These are phyloP conservation scores for Kernera saxatilis DNA, from an alignment of 345 rosid species.

Conservation along the genomic window DNA sequence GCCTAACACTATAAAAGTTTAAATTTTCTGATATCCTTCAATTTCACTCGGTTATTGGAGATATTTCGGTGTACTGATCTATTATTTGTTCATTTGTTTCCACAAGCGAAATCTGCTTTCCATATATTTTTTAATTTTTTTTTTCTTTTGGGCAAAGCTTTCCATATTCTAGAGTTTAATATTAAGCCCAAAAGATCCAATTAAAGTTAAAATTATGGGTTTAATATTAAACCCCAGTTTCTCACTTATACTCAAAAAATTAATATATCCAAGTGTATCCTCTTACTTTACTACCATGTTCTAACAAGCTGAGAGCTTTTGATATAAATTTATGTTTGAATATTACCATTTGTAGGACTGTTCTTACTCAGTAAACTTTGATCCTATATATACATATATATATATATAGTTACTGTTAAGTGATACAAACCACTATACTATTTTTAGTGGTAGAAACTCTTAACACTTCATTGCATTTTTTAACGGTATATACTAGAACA, in stretches of 20 bases:
- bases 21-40: neutral
- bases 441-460: neutral
- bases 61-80: neutral
- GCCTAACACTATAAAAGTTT: neutral
- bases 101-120: neutral
- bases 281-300: conserved; percentile 1
- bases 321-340: neutral
- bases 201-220: neutral
- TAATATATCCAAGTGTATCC: neutral
- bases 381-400: too few relatives aligned
- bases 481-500: neutral
- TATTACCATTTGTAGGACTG: too few relatives aligned
- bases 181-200: neutral
- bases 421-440: neutral
- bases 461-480: neutral
- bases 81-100: neutral
- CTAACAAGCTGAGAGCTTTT: neutral
- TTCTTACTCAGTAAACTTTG: too few relatives aligned
- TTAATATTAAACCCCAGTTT: neutral
- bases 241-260: neutral
- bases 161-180: too few relatives aligned
- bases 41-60: neutral
- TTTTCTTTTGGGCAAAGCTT: too few relatives aligned
- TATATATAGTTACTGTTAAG: too few relatives aligned
- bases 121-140: neutral